These are phyloP conservation scores for Auricularia heimuer DNA, from an alignment of 768 basidiomycete genomes.

Conservation along the genomic window DNA sequence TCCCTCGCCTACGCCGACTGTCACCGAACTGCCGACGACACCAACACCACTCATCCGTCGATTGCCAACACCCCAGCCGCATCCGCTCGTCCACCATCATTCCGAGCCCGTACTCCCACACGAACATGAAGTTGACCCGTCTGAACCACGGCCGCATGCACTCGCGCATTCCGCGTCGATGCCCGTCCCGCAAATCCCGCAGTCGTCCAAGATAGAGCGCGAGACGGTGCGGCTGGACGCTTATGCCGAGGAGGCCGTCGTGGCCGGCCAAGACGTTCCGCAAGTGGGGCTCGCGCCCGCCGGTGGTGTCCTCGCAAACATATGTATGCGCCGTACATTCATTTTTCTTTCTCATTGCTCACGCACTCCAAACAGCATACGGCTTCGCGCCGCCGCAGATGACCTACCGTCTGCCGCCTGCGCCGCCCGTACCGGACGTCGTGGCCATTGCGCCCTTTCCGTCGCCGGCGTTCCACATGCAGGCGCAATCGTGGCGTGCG, in stretches of 20 bases:
- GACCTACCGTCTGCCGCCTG: slow-evolving; percentile 33
- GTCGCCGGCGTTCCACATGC: slow-evolving; percentile 55
- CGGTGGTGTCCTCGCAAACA: slow-evolving; percentile 43
- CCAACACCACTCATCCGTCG: not conserved
- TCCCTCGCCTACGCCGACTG: not conserved
- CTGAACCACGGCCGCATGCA: not conserved
- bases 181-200: not conserved
- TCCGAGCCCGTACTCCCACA: not conserved
- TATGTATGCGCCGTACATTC: slow-evolving; percentile 41
- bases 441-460: slow-evolving; percentile 65
- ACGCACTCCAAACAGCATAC: slow-evolving; percentile 38
- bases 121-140: not conserved
- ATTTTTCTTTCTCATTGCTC: not conserved
- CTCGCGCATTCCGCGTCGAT: not conserved
- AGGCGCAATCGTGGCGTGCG: slow-evolving; percentile 62
- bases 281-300: slow-evolving; percentile 30
- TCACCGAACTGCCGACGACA: too few species aligned
- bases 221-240: not conserved
- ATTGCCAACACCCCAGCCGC: not conserved
- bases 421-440: slow-evolving; percentile 57
- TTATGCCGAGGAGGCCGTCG: not conserved
- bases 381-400: slow-evolving; percentile 56
- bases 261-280: not conserved
- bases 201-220: not conserved
- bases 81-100: not conserved